phyloP scores from a whole-genome alignment of 148 eudicot genomes.

The Vaccinium corymbosum region DNA sequence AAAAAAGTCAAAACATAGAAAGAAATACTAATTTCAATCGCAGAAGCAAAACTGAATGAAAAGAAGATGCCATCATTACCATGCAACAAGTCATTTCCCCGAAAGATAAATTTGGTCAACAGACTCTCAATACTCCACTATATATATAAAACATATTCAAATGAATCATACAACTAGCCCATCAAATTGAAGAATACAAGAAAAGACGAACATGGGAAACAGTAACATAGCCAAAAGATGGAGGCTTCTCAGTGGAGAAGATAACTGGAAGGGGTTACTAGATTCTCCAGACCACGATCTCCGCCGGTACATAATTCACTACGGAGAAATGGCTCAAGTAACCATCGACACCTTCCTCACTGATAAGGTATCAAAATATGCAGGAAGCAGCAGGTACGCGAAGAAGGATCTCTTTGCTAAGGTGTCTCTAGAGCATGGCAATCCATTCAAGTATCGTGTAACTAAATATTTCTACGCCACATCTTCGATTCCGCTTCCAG shows the following conservation, averaged over 20 bases:
- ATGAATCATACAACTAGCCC: background rate
- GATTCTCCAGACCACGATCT: slow-evolving; percentile 69
- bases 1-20: no score
- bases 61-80: no score
- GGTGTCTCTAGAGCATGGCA: slow-evolving; percentile 35
- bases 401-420: slow-evolving; percentile 34
- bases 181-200: background rate
- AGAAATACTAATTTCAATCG: no score
- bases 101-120: background rate
- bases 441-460: slow-evolving; percentile 47
- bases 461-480: slow-evolving; percentile 66
- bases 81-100: no score
- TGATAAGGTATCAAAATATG: slow-evolving; percentile 45
- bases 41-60: no score
- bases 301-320: slow-evolving; percentile 51
- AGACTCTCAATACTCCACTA: background rate
- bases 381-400: slow-evolving; percentile 40
- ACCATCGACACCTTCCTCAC: slow-evolving; percentile 55
- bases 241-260: slow-evolving; percentile 52
- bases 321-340: slow-evolving; percentile 75
- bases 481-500: slow-evolving; percentile 48
- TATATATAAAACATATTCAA: no score
- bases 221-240: slow-evolving; percentile 45
- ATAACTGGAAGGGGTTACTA: slow-evolving; percentile 53
- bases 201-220: background rate